These are phyloP conservation scores for Cordia subcordata DNA, from an alignment of 257 asterid genomes.

Conservation along the genomic window DNA sequence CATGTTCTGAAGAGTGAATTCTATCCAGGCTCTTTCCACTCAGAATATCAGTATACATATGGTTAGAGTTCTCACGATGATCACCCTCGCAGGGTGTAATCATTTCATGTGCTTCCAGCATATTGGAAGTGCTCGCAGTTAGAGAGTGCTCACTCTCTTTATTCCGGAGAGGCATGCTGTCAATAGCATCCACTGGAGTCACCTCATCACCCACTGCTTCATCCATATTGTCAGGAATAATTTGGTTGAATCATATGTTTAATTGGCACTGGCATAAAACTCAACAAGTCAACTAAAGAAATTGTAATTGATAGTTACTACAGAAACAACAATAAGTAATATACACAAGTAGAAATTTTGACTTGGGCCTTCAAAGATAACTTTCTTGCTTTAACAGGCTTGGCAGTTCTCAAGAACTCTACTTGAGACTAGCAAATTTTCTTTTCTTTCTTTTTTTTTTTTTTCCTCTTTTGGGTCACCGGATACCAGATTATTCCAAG, in stretches of 20 bases:
- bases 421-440: too few species aligned
- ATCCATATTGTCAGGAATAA: constrained; percentile 25
- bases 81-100: constrained; percentile 48
- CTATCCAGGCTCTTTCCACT: constrained; percentile 57
- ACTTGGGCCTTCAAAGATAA: too few species aligned
- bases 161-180: constrained; percentile 33
- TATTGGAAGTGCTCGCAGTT: constrained; percentile 51
- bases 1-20: constrained; percentile 78
- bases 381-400: too few species aligned
- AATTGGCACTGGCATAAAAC: constrained; percentile 11
- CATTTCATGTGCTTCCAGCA: constrained; percentile 59
- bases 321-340: too few species aligned
- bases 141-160: constrained; percentile 47
- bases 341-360: too few species aligned
- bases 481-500: too few species aligned
- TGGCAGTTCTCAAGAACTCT: too few species aligned
- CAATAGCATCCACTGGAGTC: constrained; percentile 25
- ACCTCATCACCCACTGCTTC: constrained; percentile 29
- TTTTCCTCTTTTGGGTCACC: too few species aligned
- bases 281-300: not conserved
- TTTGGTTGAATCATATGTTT: constrained; percentile 16
- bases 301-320: not conserved
- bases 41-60: constrained; percentile 34
- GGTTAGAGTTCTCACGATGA: constrained; percentile 33
- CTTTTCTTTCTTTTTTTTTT: too few species aligned